Percentiles rank a stretch among this genome's conserved stretches.
Conservation (phyloP, 768 basidiomycete species). For the Termitomyces sp. region DNA sequence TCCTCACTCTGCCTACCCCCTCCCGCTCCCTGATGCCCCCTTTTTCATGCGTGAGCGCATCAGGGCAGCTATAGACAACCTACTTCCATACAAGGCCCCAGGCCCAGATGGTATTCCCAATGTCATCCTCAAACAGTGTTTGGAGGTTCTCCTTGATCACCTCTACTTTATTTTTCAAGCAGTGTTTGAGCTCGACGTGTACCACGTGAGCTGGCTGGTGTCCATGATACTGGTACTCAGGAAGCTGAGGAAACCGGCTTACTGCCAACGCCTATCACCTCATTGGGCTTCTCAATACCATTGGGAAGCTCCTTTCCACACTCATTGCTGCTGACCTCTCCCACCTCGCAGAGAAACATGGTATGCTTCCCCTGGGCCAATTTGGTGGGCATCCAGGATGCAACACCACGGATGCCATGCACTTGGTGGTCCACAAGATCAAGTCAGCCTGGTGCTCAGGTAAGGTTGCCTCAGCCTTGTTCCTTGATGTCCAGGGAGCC, state of each 20-base stretch:
- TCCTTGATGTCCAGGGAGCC: conserved; percentile 40
- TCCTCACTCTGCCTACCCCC: background rate
- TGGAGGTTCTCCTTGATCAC: conserved; percentile 2
- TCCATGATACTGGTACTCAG: conserved; percentile 24
- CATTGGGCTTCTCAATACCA: conserved; percentile 32
- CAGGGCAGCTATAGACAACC: conserved; percentile 6
- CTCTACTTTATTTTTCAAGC: conserved; percentile 21
- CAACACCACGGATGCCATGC: conserved; percentile 32
- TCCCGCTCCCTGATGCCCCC: background rate
- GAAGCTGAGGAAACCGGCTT: conserved; percentile 34
- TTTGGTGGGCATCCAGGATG: conserved; percentile 37
- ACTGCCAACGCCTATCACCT: conserved; percentile 33
- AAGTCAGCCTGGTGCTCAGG: conserved; percentile 27
- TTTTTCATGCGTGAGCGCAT: conserved; percentile 5
- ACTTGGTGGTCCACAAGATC: conserved; percentile 16
- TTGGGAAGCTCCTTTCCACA: too few relatives aligned
- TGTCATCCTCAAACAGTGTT: conserved; percentile 16
- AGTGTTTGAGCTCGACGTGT: conserved; percentile 21
- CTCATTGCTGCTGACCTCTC: conserved; percentile 24
- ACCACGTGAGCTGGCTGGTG: conserved; percentile 24
- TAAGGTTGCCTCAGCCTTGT: conserved; percentile 32
- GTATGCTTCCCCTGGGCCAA: conserved; percentile 26
- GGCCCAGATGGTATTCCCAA: conserved; percentile 21
- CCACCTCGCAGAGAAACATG: background rate
- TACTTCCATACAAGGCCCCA: conserved; percentile 26